phyloP scores from a whole-genome alignment of 345 rosid genomes.

The Eucalyptus polyanthemos region DNA sequence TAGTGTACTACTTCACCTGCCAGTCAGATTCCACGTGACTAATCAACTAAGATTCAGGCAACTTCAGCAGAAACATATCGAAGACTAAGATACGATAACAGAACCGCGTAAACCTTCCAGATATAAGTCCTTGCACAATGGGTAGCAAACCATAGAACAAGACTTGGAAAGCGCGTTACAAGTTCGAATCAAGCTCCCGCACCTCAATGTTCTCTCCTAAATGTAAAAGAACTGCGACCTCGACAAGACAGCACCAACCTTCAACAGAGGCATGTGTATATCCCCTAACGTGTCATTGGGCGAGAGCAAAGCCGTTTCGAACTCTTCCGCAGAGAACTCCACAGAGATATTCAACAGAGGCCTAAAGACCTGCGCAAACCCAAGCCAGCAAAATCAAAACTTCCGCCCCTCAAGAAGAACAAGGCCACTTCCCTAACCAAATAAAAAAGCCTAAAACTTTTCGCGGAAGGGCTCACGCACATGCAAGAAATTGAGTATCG shows the following conservation, averaged over 20 bases:
- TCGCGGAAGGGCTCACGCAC: conserved; percentile 15
- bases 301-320: conserved; percentile 76
- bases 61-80: background rate
- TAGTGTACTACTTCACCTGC: background rate
- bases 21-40: background rate
- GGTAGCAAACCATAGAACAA: background rate
- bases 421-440: background rate
- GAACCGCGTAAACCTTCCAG: background rate
- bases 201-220: background rate
- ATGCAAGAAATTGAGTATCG: conserved; percentile 92
- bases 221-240: background rate
- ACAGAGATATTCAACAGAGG: conserved; percentile 61
- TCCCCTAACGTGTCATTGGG: conserved; percentile 91
- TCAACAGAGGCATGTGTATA: conserved; percentile 89
- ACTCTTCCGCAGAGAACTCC: conserved; percentile 97
- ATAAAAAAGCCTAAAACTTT: background rate
- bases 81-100: background rate
- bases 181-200: background rate
- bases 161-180: background rate
- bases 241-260: conserved; percentile 47
- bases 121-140: background rate
- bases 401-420: background rate
- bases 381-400: background rate
- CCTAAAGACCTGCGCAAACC: conserved; percentile 64
- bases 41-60: background rate